Conservation (phyloP, 768 basidiomycete genomes). For the Kwoniella sp. region DNA sequence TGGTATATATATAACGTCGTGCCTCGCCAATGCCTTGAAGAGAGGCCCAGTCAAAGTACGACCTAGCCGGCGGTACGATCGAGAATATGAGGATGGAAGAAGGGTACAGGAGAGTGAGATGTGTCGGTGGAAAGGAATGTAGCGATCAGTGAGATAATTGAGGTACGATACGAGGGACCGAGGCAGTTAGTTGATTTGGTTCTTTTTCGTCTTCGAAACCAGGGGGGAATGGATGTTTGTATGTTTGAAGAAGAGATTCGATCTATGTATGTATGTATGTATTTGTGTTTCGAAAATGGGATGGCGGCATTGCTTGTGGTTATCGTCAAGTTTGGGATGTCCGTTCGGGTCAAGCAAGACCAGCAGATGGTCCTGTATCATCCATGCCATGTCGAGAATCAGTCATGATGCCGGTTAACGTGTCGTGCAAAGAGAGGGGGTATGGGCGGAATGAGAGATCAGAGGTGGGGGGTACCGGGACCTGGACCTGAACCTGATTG, state of each 20-base stretch:
- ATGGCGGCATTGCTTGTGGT: background rate
- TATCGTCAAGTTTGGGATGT: background rate
- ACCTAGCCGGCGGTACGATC: too few species aligned
- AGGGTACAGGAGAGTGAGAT: too few species aligned
- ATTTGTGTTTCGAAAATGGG: background rate
- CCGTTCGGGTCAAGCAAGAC: background rate
- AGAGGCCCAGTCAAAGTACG: background rate
- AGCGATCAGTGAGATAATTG: slow-evolving; percentile 2
- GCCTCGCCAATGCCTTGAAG: background rate
- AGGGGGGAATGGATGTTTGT: background rate
- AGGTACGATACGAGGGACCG: background rate
- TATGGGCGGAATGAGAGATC: too few species aligned
- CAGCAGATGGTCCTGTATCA: too few species aligned
- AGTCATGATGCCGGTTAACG: background rate
- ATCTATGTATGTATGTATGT: background rate
- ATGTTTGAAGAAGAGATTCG: background rate
- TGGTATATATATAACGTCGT: too few species aligned
- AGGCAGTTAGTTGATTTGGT: too few species aligned
- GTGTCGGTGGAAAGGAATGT: background rate
- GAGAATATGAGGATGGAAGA: background rate
- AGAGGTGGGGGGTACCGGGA: too few species aligned
- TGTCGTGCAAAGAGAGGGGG: background rate
- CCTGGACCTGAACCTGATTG: too few species aligned
- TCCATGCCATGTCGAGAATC: too few species aligned
- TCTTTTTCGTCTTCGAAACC: background rate